A percentile compares a stretch with the other conserved stretches of the same genome.
Evolutionary conservation across 129 eudicot genomes (phyloP).

Genomic region (carrot (Daucus carota)): DH1_v3.0 NC_030386.2:35744501-35745000

Average conservation of each 20-base stretch:
- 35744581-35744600: not conserved
- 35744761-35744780: not conserved
- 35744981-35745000: not conserved
- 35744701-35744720: not conserved
- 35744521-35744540: not conserved
- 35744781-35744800: not conserved
- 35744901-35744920: not conserved
- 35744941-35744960: not conserved
- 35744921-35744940: not conserved
- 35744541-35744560: not conserved
- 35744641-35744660: not conserved
- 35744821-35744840: too few relatives aligned
- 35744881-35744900: not conserved
- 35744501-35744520: too few relatives aligned
- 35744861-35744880: not conserved
- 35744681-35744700: not conserved
- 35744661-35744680: not conserved
- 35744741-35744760: not conserved
- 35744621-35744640: not conserved
- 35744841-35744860: not conserved
- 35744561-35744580: not conserved
- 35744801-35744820: not conserved
- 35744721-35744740: not conserved
- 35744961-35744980: not conserved
- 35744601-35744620: not conserved